A percentile compares a stretch with the other conserved stretches of the same genome.
These are phyloP conservation scores for Carnegiea gigantea DNA, from an alignment of 179 eudicot genomes.

Conservation along the genomic window DNA sequence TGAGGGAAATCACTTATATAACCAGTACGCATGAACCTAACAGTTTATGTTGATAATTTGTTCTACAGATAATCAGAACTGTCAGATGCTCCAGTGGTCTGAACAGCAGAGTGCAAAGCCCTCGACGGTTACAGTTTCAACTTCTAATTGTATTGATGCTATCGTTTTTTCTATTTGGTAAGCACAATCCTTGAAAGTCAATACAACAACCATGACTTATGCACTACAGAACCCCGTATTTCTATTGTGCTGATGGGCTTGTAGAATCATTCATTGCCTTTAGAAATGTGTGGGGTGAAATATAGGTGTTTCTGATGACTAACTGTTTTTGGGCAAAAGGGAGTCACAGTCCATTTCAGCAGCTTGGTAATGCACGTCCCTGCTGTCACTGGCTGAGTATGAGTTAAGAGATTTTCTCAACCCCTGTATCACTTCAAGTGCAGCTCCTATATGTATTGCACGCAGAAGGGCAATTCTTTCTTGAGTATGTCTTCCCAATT, in stretches of 20 bases:
- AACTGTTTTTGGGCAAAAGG: not conserved
- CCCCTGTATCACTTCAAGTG: too few relatives aligned
- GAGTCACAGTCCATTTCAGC: not conserved
- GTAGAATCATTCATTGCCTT: not conserved
- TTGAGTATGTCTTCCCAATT: not conserved
- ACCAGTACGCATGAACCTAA: not conserved
- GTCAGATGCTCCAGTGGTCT: constrained; percentile 39
- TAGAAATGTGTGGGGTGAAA: not conserved
- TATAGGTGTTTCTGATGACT: not conserved
- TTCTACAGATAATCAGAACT: constrained; percentile 39
- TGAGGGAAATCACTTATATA: not conserved
- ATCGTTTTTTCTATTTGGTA: constrained; percentile 64
- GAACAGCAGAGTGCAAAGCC: constrained; percentile 44
- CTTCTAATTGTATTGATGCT: constrained; percentile 56
- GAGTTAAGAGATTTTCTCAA: too few relatives aligned
- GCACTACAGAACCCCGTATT: not conserved
- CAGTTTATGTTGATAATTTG: not conserved
- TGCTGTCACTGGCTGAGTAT: too few relatives aligned
- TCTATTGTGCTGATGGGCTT: not conserved
- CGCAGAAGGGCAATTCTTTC: not conserved
- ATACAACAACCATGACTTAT: not conserved
- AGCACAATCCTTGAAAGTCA: constrained; percentile 18
- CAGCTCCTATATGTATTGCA: too few relatives aligned
- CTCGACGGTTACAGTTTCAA: constrained; percentile 37
- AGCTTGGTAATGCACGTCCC: not conserved